Percentiles rank a stretch among this genome's conserved stretches.
Conservation (phyloP, 2,329 filamentous ascomycete species). For the Colletotrichum sp. region DNA sequence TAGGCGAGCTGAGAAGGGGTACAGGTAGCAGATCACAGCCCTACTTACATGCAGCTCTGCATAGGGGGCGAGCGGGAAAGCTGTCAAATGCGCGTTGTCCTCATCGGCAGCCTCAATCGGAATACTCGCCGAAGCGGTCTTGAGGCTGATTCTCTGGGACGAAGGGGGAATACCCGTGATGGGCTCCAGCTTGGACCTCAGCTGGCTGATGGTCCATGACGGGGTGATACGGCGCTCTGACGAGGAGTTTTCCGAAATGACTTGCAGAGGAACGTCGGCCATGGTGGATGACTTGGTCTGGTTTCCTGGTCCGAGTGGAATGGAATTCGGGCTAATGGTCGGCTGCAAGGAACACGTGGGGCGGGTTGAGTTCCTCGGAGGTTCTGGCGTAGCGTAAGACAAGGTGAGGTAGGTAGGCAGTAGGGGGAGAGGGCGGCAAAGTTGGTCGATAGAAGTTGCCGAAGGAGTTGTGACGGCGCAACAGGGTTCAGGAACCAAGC, state of each 20-base stretch:
- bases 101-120: constrained; percentile 75
- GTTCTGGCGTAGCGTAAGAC: background rate
- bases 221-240: constrained; percentile 93
- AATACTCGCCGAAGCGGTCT: constrained; percentile 65
- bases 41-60: constrained; percentile 80
- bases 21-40: background rate
- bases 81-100: constrained; percentile 67
- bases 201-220: constrained; percentile 84
- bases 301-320: background rate
- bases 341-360: constrained; percentile 27
- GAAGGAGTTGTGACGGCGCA: background rate
- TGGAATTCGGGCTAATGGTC: background rate
- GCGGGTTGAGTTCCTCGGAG: background rate
- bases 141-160: constrained; percentile 77
- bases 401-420: background rate
- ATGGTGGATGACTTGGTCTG: constrained; percentile 44
- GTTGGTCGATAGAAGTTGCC: background rate
- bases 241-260: constrained; percentile 76
- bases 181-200: constrained; percentile 88
- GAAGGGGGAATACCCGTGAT: constrained; percentile 89
- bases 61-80: constrained; percentile 73
- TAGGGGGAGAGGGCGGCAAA: background rate
- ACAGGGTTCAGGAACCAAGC: constrained; percentile 9
- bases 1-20: background rate
- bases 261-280: constrained; percentile 76